Evolutionary conservation across 495 filamentous ascomycete species (phyloP), one percentile per base, ranked within the genome.

Genomic region (Penicillium paradoxum): DNA sequence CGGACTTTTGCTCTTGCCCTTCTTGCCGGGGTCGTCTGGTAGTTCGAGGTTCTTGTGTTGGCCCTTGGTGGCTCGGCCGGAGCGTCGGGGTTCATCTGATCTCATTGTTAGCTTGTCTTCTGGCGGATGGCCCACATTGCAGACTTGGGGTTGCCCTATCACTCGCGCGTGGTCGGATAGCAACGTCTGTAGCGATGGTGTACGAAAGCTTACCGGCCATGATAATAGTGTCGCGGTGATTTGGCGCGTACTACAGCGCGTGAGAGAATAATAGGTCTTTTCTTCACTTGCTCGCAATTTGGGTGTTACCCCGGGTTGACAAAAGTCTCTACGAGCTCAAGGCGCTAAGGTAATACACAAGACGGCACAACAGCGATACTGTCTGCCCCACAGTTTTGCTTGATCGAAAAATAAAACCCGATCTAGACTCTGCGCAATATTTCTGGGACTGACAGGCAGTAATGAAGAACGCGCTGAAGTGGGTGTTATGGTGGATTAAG

Each of bases 51-150:
- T 87, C 67, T 95, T 95, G 73, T 98, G 91, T 59, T 95, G 90
- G 63, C 93, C 93, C 65, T 97, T 97, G 40, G 92, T 98, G 57
- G 91, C 88, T 57, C 93, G 86, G 44, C 91, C 91, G 14, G 93
- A 97, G 64, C 95, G 87, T 71, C 93, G 85, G 51, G 91, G 87
- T 79, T 96, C 91, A 47, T 89, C 87, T 87, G 73, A 33, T 40
- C 27, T 59, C 22, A 30, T 34, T 11, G 65, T 77, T 70, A 77
- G 74, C 67, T 40, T 55, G 41, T 60, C 51, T 41, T 54, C 13
- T 40, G 4, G 14, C 33, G 17, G 43, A 37, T 37, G 24, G 39
- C 18, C 13, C 24, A 33, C 39, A 15, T 30, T 17, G 24, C 15
- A 18, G 22, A 10, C 17, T 24, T 32, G 44, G 44, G 40, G 33